phyloP scores from a whole-genome alignment of 2,329 filamentous ascomycete species.

The Pestalotiopsis fici region DNA sequence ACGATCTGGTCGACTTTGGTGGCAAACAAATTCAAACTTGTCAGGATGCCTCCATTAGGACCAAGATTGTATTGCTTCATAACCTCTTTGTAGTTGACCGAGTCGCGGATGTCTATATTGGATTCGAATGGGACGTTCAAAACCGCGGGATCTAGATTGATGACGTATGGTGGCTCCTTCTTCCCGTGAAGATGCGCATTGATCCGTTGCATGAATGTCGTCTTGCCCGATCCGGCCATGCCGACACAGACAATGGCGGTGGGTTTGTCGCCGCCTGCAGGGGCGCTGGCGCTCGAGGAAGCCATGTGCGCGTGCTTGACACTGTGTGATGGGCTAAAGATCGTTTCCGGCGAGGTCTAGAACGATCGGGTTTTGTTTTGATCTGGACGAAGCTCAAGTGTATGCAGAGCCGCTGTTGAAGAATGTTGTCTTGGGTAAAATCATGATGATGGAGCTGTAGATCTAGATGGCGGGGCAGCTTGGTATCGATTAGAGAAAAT shows the following conservation, averaged over 20 bases:
- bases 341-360: background rate
- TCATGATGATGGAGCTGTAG: background rate
- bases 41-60: conserved; percentile 95
- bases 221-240: conserved; percentile 98
- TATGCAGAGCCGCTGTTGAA: background rate
- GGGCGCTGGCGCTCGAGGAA: conserved; percentile 12
- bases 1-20: conserved; percentile 98
- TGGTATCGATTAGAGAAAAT: background rate
- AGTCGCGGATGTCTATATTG: conserved; percentile 98
- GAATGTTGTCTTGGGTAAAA: background rate
- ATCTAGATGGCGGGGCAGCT: background rate
- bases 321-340: background rate
- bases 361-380: background rate
- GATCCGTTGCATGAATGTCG: conserved; percentile 99
- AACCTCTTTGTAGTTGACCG: conserved; percentile 98
- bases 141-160: conserved; percentile 96
- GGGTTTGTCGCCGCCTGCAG: conserved; percentile 45
- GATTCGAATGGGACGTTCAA: conserved; percentile 90
- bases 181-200: conserved; percentile 88
- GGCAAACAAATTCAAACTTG: conserved; percentile 92
- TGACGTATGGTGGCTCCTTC: conserved; percentile 83
- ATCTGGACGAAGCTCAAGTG: background rate
- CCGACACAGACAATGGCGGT: conserved; percentile 90
- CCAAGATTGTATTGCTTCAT: conserved; percentile 99
- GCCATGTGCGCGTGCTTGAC: background rate